phyloP scores from a whole-genome alignment of 2,329 filamentous ascomycete genomes.

The Monilinia vaccinii-corymbosi region DNA sequence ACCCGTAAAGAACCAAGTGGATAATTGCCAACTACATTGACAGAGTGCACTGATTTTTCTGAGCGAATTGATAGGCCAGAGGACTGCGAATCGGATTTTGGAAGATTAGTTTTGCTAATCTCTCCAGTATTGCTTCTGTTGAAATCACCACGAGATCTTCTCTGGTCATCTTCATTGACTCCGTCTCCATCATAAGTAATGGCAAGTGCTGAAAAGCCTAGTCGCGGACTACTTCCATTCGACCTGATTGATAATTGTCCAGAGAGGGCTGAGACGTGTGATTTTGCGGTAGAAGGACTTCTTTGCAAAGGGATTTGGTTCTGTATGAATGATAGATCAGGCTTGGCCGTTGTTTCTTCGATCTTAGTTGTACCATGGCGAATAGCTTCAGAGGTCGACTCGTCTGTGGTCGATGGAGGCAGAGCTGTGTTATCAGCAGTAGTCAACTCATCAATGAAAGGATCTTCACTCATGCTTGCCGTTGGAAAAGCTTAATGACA shows the following conservation, averaged over 20 bases:
- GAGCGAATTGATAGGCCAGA: slow-evolving; percentile 12
- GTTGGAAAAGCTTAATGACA: slow-evolving; percentile 5
- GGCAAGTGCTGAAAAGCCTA: slow-evolving; percentile 10
- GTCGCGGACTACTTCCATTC: slow-evolving; percentile 13
- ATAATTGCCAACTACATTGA: slow-evolving; percentile 29
- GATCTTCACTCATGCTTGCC: slow-evolving; percentile 10
- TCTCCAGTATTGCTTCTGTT: slow-evolving; percentile 11
- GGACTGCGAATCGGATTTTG: slow-evolving; percentile 21
- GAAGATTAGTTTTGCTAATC: slow-evolving; percentile 14
- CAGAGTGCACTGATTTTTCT: slow-evolving; percentile 27
- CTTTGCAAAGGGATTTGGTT: slow-evolving; percentile 22
- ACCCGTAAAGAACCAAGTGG: slow-evolving; percentile 38
- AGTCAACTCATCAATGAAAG: not conserved
- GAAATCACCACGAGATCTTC: slow-evolving; percentile 14
- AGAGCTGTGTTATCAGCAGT: not conserved
- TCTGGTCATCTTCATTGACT: slow-evolving; percentile 6
- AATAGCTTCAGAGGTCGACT: slow-evolving; percentile 8
- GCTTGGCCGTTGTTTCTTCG: not conserved
- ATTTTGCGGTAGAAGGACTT: slow-evolving; percentile 19
- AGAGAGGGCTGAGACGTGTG: slow-evolving; percentile 17
- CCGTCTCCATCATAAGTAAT: slow-evolving; percentile 7
- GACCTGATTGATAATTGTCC: slow-evolving; percentile 21
- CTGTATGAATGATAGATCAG: slow-evolving; percentile 21
- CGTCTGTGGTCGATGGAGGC: slow-evolving; percentile 12
- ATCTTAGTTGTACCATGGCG: slow-evolving; percentile 4